Conservation (phyloP, 2,329 filamentous ascomycete genomes). For the Ophiocordyceps australis region DNA sequence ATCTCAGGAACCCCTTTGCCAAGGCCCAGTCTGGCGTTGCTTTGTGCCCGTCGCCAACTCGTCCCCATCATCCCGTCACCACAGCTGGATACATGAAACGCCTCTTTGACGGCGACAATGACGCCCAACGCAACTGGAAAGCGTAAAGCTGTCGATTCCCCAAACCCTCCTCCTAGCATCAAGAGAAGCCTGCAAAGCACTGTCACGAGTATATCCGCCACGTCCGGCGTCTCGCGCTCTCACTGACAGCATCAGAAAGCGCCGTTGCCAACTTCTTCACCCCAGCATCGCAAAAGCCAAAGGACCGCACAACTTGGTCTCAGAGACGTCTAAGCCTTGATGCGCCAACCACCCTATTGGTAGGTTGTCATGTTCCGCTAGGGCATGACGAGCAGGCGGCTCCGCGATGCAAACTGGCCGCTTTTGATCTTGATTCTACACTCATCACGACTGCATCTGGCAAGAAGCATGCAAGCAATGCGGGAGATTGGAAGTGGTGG, state of each 20-base stretch:
- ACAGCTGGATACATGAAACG: too few relatives aligned
- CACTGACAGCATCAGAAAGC: constrained; percentile 29
- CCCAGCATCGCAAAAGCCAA: constrained; percentile 66
- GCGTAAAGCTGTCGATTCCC: constrained; percentile 17
- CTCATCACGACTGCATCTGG: constrained; percentile 66
- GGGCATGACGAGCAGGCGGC: constrained; percentile 9
- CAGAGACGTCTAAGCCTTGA: constrained; percentile 36
- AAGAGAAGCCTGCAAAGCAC: constrained; percentile 33
- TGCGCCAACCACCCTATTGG: constrained; percentile 42
- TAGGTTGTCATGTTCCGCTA: constrained; percentile 49
- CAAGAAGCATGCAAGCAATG: constrained; percentile 54
- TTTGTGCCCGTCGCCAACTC: too few relatives aligned
- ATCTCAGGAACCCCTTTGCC: too few relatives aligned
- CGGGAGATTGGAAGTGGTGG: constrained; percentile 93
- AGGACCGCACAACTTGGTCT: constrained; percentile 56
- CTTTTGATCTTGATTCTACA: constrained; percentile 73
- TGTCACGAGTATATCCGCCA: constrained; percentile 24
- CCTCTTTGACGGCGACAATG: too few relatives aligned
- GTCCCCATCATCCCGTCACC: too few relatives aligned
- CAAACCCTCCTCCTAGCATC: constrained; percentile 32
- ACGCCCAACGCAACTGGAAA: too few relatives aligned
- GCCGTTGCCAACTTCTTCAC: constrained; percentile 78
- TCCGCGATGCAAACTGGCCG: constrained; percentile 41
- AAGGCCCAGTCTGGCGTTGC: too few relatives aligned
- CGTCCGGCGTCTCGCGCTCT: constrained; percentile 1